A percentile compares a stretch with the other conserved stretches of the same genome.
Conservation (phyloP, 2,329 filamentous ascomycete genomes). For the Plenodomus biglobosus region DNA sequence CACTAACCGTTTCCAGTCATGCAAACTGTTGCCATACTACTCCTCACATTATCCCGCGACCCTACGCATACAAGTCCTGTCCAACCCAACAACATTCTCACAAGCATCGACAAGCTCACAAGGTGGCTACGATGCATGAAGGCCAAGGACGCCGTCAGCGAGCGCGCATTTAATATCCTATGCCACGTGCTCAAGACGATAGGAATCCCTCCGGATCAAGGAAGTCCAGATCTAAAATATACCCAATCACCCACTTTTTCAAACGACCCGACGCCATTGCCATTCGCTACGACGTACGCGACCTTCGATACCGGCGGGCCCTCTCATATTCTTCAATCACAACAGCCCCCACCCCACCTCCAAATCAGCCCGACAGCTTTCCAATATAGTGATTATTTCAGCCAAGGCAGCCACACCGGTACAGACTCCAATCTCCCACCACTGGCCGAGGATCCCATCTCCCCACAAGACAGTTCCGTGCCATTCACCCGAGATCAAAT, state of each 20-base stretch:
- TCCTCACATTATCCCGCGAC: conserved; percentile 40
- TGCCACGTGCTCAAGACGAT: neutral
- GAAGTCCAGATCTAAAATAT: neutral
- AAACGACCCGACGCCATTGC: neutral
- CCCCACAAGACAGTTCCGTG: neutral
- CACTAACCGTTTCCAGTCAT: conserved; percentile 28
- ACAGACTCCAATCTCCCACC: neutral
- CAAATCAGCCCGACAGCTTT: neutral
- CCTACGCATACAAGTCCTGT: conserved; percentile 25
- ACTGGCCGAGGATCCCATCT: neutral
- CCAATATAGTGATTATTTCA: neutral
- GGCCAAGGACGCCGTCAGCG: conserved; percentile 26
- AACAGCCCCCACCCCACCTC: neutral
- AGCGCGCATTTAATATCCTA: conserved; percentile 27
- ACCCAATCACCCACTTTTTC: neutral
- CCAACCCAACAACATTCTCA: conserved; percentile 24
- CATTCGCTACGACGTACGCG: neutral
- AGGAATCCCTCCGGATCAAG: neutral
- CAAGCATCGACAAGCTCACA: conserved; percentile 31
- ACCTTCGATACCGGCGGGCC: neutral
- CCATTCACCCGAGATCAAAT: neutral
- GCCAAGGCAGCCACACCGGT: neutral
- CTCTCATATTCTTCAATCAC: neutral
- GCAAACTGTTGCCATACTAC: conserved; percentile 43
- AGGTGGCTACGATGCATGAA: conserved; percentile 38